A percentile compares a stretch with the other conserved stretches of the same genome.
Conservation (phyloP, 2,329 filamentous ascomycete genomes). For the Fusarium protoensiforme region DNA sequence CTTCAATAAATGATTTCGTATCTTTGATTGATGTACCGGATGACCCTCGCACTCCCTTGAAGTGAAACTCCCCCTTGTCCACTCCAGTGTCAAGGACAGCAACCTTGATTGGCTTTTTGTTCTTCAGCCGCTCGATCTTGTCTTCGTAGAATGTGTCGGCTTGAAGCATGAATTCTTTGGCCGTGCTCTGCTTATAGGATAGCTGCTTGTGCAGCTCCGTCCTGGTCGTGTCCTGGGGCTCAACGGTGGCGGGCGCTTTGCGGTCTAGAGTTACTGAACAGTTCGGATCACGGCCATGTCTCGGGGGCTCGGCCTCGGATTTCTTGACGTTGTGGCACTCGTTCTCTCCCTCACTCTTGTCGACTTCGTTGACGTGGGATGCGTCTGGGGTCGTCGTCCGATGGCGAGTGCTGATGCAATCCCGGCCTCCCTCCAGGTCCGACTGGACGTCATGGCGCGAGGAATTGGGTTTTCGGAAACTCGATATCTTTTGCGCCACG, state of each 20-base stretch:
- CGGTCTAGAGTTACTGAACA: not conserved
- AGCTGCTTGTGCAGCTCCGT: not conserved
- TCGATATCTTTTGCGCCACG: not conserved
- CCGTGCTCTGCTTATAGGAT: not conserved
- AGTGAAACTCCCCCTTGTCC: not conserved
- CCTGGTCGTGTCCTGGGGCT: too few species aligned
- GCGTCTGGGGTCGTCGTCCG: not conserved
- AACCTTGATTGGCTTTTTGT: not conserved
- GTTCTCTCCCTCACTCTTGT: not conserved
- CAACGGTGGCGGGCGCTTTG: not conserved
- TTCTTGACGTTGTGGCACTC: not conserved
- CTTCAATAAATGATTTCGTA: not conserved
- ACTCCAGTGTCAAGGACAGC: conserved; percentile 11
- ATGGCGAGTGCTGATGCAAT: not conserved
- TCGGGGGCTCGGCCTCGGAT: not conserved
- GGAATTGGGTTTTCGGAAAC: not conserved
- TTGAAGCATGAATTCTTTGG: not conserved
- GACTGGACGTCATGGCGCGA: not conserved
- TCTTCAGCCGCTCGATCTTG: not conserved
- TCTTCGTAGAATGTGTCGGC: not conserved
- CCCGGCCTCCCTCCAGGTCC: not conserved
- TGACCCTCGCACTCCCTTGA: not conserved
- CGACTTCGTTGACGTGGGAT: not conserved
- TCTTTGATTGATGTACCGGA: not conserved
- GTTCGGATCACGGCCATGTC: not conserved